Evolutionary conservation across 1,284 basidiomycete genomes (phyloP).

Genomic region (Pyrrhoderma lamaoense): DNA sequence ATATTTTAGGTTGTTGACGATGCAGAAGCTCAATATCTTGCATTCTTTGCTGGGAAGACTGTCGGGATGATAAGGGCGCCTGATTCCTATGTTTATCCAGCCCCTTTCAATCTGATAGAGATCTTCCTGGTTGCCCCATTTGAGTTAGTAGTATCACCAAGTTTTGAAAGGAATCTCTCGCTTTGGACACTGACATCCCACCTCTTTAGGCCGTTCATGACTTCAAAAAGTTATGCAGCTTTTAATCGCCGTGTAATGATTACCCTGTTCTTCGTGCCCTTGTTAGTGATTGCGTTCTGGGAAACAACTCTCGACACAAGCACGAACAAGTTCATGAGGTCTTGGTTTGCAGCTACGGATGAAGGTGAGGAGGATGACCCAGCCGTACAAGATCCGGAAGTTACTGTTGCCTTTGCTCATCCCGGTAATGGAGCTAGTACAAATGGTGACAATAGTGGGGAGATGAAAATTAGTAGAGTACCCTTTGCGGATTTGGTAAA

Average conservation of each 20-base stretch:
- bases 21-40: conserved; percentile 72
- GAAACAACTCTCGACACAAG: conserved; percentile 53
- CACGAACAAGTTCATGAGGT: conserved; percentile 57
- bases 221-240: conserved; percentile 45
- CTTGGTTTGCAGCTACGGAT: conserved; percentile 57
- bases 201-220: conserved; percentile 40
- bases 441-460: conserved; percentile 34
- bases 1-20: conserved; percentile 49
- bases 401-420: conserved; percentile 26
- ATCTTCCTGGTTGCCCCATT: conserved; percentile 73
- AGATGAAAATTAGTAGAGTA: conserved; percentile 68
- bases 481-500: conserved; percentile 71
- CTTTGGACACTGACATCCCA: conserved; percentile 25
- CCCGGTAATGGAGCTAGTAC: too few relatives aligned
- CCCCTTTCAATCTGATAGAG: conserved; percentile 80
- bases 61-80: conserved; percentile 81
- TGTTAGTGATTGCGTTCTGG: conserved; percentile 67
- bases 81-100: conserved; percentile 62
- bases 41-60: conserved; percentile 86
- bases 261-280: conserved; percentile 72
- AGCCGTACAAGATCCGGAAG: conserved; percentile 49
- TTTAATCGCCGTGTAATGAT: conserved; percentile 77
- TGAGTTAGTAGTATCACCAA: conserved; percentile 44
- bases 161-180: too few relatives aligned
- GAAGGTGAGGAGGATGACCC: conserved; percentile 62